Evolutionary conservation across 176 grass and related monocot species (phyloP), one percentile per base, ranked within the genome.

Genomic region (Avena atlantica): DNA sequence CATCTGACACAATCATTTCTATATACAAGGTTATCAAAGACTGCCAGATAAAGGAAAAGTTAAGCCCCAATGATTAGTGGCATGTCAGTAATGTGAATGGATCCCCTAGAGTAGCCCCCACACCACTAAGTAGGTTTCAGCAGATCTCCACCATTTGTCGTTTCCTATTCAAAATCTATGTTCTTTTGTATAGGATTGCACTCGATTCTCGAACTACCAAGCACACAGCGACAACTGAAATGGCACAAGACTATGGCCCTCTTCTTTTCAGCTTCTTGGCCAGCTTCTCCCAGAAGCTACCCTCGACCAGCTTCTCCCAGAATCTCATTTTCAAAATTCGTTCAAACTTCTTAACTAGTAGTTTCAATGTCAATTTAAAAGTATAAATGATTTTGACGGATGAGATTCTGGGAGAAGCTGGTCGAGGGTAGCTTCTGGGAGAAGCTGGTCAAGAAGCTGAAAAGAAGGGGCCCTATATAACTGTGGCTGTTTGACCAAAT

Each of bases 1-100:
- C 23, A 65, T 13, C 62, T 11, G 48, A 16, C 7, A 56, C 31
- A 83, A 71, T 37, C 56, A 83, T 86, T 78, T 72, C 15, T 50
- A 81, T 10, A 85, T 74, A 74, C 10, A 50, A 49, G 12, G 45
- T 74, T 25, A 27, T 74, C 71, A 51, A 51, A 74, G 71, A 74
- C 9, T 21, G 5, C 12, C n/a, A 13, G 12, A 49, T 74, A 74
- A 74, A 12, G 45, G 21, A 74, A 47, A 44, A 68, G 65, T 57
- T 66, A 49, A 84, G 65, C 53, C 20, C 48, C 15, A 74, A 65
- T 71, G 24, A 48, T 63, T 11, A 29, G 56, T 78, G 25, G 34
- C 47, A 74, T 79, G 55, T 36, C 64, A 36, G 27, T 8, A 66
- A 68, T 3, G 29, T 6, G 25, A 27, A 45, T 0, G 48, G 71